phyloP scores from a whole-genome alignment of 2,329 filamentous ascomycete species.

The Chrysosporium queenslandicum region DNA sequence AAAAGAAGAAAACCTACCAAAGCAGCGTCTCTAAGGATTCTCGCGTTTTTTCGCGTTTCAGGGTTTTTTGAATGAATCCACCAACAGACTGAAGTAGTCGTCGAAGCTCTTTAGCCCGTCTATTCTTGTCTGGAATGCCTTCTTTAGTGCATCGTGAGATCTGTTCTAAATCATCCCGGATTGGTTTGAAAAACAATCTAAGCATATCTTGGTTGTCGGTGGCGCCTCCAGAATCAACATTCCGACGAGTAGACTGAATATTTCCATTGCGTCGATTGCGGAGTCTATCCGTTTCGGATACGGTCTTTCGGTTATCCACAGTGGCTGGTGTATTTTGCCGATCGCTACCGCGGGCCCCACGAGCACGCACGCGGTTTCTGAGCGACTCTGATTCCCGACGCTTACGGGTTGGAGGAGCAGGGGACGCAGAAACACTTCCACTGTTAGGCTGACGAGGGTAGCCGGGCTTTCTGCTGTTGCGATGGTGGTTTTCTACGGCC shows the following conservation, averaged over 20 bases:
- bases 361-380: slow-evolving; percentile 34
- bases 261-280: slow-evolving; percentile 18
- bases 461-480: slow-evolving; percentile 70
- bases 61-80: slow-evolving; percentile 36
- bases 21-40: slow-evolving; percentile 36
- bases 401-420: slow-evolving; percentile 37
- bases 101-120: slow-evolving; percentile 37
- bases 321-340: slow-evolving; percentile 35
- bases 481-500: slow-evolving; percentile 83
- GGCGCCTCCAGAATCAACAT: slow-evolving; percentile 18
- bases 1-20: slow-evolving; percentile 30
- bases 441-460: slow-evolving; percentile 27
- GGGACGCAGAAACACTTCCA: slow-evolving; percentile 37
- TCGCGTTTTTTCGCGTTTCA: slow-evolving; percentile 32
- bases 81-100: slow-evolving; percentile 38
- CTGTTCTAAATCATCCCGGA: slow-evolving; percentile 34
- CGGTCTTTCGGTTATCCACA: slow-evolving; percentile 14
- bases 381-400: slow-evolving; percentile 35
- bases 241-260: slow-evolving; percentile 20
- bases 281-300: slow-evolving; percentile 1
- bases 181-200: slow-evolving; percentile 39
- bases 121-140: slow-evolving; percentile 35
- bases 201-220: slow-evolving; percentile 34
- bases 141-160: slow-evolving; percentile 40
- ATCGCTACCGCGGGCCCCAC: slow-evolving; percentile 35